Evolutionary conservation across 768 basidiomycete genomes (phyloP), one percentile per base, ranked within the genome.

Genomic region (Boletus rufocinnamomeus): DNA sequence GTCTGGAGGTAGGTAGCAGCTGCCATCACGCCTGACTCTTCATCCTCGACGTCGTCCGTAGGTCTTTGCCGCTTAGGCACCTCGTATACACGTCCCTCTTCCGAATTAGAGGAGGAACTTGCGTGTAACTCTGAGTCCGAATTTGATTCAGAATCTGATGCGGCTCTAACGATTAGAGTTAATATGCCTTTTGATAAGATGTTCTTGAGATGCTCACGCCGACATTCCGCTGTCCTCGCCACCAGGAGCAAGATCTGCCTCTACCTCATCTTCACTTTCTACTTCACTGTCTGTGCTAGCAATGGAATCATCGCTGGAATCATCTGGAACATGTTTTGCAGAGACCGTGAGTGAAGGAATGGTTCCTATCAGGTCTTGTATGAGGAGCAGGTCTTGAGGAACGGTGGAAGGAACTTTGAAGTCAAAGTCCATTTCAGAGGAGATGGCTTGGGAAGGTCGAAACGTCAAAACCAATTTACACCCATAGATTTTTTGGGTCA

Each of bases 311-410:
- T 84, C 80, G 13, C 76, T 70, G 17, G 67, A 60, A 41, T 65
- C 56, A 37, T 55, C 64, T 16, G 44, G 27, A 38, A 35, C 17
- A 49, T 21, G 14, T 14, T 57, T 52, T 13, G 48, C 23, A n/a
- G 46, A 41, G 14, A 58, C n/a, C 2, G 47, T 13, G 11, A 21
- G 27, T 0, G 55, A 35, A 19, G 61, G 58, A 38, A 68, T 56
- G 7, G 67, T 67, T 19, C 84, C 85, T 57, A 92, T 73, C 30
- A 90, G 63, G 56, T 85, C 85, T 49, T 83, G 85, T 40, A 92
- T 92, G 43, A 92, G 79, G 40, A 89, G 77, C 23, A 93, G 74
- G 67, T 93, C 90, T 66, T 91, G 91, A 11, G 91, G 82, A 21
- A 90, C 73, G 21, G 64, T 66, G n/a, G 78, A 76, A 30, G 89